Evolutionary conservation across 2,329 filamentous ascomycete genomes (phyloP).

Genomic region (Cladosporium austrohemisphaericum): DNA sequence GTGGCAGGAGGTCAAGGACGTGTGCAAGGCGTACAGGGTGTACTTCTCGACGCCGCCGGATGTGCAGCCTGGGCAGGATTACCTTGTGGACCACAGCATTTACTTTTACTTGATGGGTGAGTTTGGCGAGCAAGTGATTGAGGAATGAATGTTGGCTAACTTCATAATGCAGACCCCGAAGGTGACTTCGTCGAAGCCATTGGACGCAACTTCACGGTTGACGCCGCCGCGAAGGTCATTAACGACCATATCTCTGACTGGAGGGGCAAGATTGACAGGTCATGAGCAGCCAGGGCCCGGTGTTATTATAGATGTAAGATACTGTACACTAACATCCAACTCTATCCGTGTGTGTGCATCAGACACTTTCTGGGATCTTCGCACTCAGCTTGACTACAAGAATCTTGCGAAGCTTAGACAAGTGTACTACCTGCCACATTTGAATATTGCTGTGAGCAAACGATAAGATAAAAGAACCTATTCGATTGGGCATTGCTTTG

Average conservation of each 20-base stretch:
- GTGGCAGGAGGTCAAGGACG: constrained; percentile 87
- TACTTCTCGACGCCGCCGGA: constrained; percentile 92
- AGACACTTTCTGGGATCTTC: too few species aligned
- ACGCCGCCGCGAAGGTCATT: constrained; percentile 79
- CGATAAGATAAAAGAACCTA: too few species aligned
- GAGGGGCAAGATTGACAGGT: constrained; percentile 55
- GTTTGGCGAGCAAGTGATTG: constrained; percentile 25
- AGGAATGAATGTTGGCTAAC: not conserved
- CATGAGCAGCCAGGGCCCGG: constrained; percentile 4
- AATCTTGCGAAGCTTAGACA: too few species aligned
- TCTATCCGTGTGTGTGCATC: too few species aligned
- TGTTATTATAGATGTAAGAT: constrained; percentile 13
- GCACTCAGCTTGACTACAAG: too few species aligned
- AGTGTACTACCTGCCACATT: too few species aligned
- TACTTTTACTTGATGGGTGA: constrained; percentile 96
- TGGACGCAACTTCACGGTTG: constrained; percentile 87
- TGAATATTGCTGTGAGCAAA: too few species aligned
- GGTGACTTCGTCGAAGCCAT: constrained; percentile 97
- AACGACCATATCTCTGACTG: constrained; percentile 79
- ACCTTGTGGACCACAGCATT: constrained; percentile 96
- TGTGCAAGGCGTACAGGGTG: constrained; percentile 93
- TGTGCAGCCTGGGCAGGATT: constrained; percentile 90
- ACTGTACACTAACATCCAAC: constrained; percentile 13
- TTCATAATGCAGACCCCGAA: constrained; percentile 65
- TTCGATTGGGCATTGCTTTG: too few species aligned